Conservation (phyloP, 2,329 filamentous ascomycete genomes). For the Aspergillus sclerotialis region DNA sequence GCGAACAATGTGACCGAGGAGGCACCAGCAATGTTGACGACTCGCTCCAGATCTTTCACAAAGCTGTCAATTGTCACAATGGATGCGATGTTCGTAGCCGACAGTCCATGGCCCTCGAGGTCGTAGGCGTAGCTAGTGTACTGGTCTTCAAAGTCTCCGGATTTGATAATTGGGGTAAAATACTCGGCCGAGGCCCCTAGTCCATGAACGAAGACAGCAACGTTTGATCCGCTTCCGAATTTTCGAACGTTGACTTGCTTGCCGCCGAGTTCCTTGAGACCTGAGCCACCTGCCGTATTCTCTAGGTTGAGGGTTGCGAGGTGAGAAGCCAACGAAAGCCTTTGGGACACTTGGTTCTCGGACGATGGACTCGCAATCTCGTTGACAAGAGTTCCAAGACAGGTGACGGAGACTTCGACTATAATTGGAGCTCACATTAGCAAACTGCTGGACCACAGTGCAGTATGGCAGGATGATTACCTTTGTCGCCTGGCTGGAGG, state of each 20-base stretch:
- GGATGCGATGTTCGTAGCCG: slow-evolving; percentile 36
- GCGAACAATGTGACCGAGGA: slow-evolving; percentile 36
- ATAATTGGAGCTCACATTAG: slow-evolving; percentile 32
- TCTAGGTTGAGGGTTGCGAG: slow-evolving; percentile 26
- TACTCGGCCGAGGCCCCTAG: slow-evolving; percentile 43
- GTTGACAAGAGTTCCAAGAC: slow-evolving; percentile 37
- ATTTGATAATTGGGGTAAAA: slow-evolving; percentile 40
- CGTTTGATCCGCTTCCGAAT: slow-evolving; percentile 16
- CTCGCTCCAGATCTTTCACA: slow-evolving; percentile 34
- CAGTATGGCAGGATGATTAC: too few species aligned
- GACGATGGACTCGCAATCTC: slow-evolving; percentile 25
- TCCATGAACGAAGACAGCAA: slow-evolving; percentile 50
- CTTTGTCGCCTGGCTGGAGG: too few species aligned
- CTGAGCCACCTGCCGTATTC: slow-evolving; percentile 17
- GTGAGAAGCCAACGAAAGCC: slow-evolving; percentile 9
- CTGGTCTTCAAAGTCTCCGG: slow-evolving; percentile 21
- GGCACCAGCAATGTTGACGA: slow-evolving; percentile 32
- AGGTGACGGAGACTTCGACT: slow-evolving; percentile 36
- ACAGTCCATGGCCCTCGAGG: slow-evolving; percentile 51
- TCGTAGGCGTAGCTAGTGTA: slow-evolving; percentile 40
- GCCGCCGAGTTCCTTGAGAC: slow-evolving; percentile 30
- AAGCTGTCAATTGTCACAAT: slow-evolving; percentile 39
- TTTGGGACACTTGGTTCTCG: slow-evolving; percentile 11
- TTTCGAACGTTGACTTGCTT: slow-evolving; percentile 27
- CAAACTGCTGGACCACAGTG: too few species aligned